Evolutionary conservation across 2,329 filamentous ascomycete species (phyloP), one percentile per base, ranked within the genome.

Genomic region (Escovopsis sp.): DNA sequence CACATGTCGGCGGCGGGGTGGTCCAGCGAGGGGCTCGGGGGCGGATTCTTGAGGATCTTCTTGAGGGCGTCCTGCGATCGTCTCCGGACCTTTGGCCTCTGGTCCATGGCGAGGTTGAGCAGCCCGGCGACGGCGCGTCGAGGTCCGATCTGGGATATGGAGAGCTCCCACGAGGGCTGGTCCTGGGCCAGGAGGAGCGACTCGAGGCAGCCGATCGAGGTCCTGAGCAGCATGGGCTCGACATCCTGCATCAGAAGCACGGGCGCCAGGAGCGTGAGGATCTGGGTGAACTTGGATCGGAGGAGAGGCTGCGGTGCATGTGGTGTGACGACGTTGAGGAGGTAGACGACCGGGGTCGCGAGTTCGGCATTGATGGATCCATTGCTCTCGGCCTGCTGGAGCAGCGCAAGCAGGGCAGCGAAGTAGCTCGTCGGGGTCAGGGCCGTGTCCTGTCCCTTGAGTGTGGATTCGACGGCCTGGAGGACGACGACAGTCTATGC

Each of bases 1-100:
- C 89, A 96, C 79, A 96, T 89, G 58, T 94, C 88, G 38, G 89
- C 84, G 26, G 87, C 91, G 1, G 91, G 91, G 58, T 98, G 91
- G 51, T 98, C 91, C 47, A 95, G 65, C 4, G 85, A 88, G 1
- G 91, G 91, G 49, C 85, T 94, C 1, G 89, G 88, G 0, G 91
- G 91, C 8, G 87, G 85, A 47, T 79, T 82, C 60, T 81, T 80
- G 45, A 98, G 72, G 4, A 98, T 79, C 49, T 81, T 84, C 42
- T 80, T 79, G 51, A 98, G 63, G 3, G 88, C 86, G 56, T 96
- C 89, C 60, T 94, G 85, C 6, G 91, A 86, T 60, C 88, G 72
- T 74, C 91, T 95, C 53, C 91, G 77, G 39, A 96, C 86, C 66
- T 98, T 98, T 2, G 91, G 91, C 44, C 89, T 74, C 48, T 80